phyloP scores from a whole-genome alignment of 2,329 filamentous ascomycete species.

The Dactylellina sp. region DNA sequence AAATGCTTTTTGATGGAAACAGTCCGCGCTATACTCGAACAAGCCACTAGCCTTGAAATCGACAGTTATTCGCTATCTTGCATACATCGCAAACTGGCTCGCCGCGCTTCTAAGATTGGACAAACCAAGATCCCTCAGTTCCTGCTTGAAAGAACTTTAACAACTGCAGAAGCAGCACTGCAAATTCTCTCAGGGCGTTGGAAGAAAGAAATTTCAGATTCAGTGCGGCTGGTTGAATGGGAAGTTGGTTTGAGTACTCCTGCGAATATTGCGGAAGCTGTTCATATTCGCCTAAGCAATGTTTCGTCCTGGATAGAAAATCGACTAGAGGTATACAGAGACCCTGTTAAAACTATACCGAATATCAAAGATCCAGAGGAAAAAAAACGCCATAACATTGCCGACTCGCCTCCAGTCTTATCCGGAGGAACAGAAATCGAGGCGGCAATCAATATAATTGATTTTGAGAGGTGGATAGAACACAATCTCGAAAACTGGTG shows the following conservation, averaged over 20 bases:
- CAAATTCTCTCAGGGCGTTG: conserved; percentile 1
- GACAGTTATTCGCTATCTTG: conserved; percentile 57
- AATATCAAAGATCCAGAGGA: background rate
- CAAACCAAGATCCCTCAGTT: conserved; percentile 65
- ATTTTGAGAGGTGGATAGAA: conserved; percentile 60
- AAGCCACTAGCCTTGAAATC: conserved; percentile 48
- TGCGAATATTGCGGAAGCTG: background rate
- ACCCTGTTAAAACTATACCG: background rate
- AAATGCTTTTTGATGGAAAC: conserved; percentile 63
- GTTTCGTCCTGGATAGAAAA: conserved; percentile 3
- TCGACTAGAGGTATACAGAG: conserved; percentile 13
- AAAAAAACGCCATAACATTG: background rate
- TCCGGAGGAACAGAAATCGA: conserved; percentile 11
- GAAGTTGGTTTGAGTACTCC: background rate
- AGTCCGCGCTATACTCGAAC: conserved; percentile 61
- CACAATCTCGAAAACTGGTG: conserved; percentile 68
- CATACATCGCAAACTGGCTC: conserved; percentile 60
- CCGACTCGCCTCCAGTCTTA: no score
- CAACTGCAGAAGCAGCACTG: background rate
- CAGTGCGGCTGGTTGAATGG: conserved; percentile 18
- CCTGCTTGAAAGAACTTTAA: background rate
- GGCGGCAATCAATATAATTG: conserved; percentile 15
- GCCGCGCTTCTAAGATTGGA: conserved; percentile 66
- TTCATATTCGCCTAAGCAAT: background rate
- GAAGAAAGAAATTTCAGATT: conserved; percentile 11